Evolutionary conservation across 2,329 filamentous ascomycete genomes (phyloP).

Genomic region (Coniosporium tulheliwenetii): DNA sequence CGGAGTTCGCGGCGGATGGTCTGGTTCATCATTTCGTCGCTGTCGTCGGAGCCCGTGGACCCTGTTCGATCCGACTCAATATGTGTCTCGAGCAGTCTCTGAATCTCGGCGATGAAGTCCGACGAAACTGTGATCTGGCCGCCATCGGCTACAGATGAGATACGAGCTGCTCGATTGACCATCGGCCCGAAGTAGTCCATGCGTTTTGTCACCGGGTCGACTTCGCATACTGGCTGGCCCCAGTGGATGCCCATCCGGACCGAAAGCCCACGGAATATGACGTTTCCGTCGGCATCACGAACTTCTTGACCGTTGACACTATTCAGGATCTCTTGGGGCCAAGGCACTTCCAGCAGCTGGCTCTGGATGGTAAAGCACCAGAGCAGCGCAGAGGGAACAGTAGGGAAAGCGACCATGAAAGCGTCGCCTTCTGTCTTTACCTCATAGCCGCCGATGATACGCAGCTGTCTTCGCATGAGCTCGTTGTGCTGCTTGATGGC

Average conservation of each 20-base stretch:
- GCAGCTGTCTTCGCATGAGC: constrained; percentile 82
- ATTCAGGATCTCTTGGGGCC: constrained; percentile 85
- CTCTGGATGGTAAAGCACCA: constrained; percentile 96
- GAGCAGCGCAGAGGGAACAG: constrained; percentile 80
- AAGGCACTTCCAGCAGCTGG: constrained; percentile 71
- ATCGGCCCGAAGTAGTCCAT: constrained; percentile 99
- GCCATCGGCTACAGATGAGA: constrained; percentile 86
- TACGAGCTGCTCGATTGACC: constrained; percentile 93
- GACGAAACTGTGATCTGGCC: constrained; percentile 94
- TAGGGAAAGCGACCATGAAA: constrained; percentile 98
- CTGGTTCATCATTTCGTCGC: constrained; percentile 58
- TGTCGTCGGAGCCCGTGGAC: constrained; percentile 56
- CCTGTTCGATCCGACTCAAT: constrained; percentile 65
- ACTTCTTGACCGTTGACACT: constrained; percentile 73
- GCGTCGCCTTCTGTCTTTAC: constrained; percentile 99
- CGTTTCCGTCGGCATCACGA: constrained; percentile 65
- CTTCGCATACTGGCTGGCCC: constrained; percentile 86
- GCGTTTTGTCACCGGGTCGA: constrained; percentile 85
- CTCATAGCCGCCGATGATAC: constrained; percentile 91
- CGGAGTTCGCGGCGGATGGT: constrained; percentile 77
- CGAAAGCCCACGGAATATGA: constrained; percentile 88
- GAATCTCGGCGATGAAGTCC: constrained; percentile 93
- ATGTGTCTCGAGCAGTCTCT: constrained; percentile 76
- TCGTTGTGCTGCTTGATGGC: constrained; percentile 97
- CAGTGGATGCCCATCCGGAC: constrained; percentile 97